Conservation (phyloP, 2,329 filamentous ascomycete genomes). For the Chaetomium sp. region DNA sequence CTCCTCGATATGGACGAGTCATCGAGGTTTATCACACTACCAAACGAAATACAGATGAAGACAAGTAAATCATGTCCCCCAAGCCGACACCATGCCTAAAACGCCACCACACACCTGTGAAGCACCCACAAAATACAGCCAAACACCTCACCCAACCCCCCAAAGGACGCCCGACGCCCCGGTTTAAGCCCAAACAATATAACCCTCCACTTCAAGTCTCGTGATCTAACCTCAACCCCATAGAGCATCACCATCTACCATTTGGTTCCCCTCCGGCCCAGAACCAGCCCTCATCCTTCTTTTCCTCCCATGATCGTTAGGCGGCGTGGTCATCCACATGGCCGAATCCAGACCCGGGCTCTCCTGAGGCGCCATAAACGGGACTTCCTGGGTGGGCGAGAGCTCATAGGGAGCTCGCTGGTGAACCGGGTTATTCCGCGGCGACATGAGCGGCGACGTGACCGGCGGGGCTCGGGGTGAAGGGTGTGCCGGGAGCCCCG, state of each 20-base stretch:
- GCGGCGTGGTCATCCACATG: conserved; percentile 9
- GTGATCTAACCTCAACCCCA: conserved; percentile 9
- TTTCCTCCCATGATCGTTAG: conserved; percentile 11
- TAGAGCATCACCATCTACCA: conserved; percentile 22
- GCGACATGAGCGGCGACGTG: conserved; percentile 21
- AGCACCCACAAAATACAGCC: not conserved
- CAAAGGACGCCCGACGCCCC: not conserved
- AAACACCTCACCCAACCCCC: not conserved
- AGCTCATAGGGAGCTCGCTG: conserved; percentile 24
- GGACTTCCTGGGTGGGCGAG: conserved; percentile 19
- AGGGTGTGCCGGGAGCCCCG: conserved; percentile 22
- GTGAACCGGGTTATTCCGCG: conserved; percentile 28
- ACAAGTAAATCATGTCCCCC: not conserved
- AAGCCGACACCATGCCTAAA: not conserved
- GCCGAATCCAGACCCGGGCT: conserved; percentile 19
- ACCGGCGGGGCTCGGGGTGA: conserved; percentile 6
- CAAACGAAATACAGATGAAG: not conserved
- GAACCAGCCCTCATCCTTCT: conserved; percentile 8
- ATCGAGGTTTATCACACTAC: not conserved
- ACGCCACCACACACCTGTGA: not conserved
- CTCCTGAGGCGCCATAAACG: conserved; percentile 18
- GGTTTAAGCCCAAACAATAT: not conserved
- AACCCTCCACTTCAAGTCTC: not conserved
- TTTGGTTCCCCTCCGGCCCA: not conserved
- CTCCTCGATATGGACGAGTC: not conserved